Evolutionary conservation across 23 red algal species (phyloP), one percentile per base, ranked within the genome.

Genomic region (Agarophyton chilense): DNA sequence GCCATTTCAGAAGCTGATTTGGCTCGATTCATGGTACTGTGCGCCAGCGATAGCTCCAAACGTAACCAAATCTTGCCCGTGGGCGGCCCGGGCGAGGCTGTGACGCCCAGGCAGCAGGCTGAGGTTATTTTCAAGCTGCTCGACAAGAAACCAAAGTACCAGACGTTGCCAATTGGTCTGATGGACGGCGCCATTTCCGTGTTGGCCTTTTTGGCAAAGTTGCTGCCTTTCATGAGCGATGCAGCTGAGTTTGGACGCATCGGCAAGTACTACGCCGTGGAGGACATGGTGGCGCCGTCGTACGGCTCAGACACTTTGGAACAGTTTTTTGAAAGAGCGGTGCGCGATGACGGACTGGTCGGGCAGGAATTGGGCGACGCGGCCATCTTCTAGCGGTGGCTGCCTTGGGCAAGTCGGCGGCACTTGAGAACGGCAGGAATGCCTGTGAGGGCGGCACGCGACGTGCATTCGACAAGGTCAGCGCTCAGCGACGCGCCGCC

Each of bases 281-380:
- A 95, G 49, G 92, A 95, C 84, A 95, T 95, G 92, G 84, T 95
- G 2, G 92, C 39, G 4, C 84, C 82, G 52, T 46, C 44, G 3
- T 95, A 42, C 25, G 92, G 92, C 7, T 66, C 81, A 12, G 92
- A 95, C 33, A 90, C 84, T 6, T 64, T 95, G 53, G 92, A 95
- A 58, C 18, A 34, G 29, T 95, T 95, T 62, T 95, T 95, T 72
- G 43, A 10, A 42, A 41, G 80, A 41, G 92, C 79, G 7, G 89
- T 84, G 49, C 11, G 26, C 17, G 83, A 95, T 2, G 86, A 79
- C 21, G 91, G 91, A 22, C 79, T 95, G 80, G 84, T 39, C 12
- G 92, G 84, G 24, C 92, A 95, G 64, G 92, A 95, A 13, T 61
- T 95, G 13, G 92, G 92, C 14, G 86, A 84, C 58, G 92, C 92